Evolutionary conservation across 2,329 filamentous ascomycete genomes (phyloP).

Genomic region (Alternaria angustiovoidea): DNA sequence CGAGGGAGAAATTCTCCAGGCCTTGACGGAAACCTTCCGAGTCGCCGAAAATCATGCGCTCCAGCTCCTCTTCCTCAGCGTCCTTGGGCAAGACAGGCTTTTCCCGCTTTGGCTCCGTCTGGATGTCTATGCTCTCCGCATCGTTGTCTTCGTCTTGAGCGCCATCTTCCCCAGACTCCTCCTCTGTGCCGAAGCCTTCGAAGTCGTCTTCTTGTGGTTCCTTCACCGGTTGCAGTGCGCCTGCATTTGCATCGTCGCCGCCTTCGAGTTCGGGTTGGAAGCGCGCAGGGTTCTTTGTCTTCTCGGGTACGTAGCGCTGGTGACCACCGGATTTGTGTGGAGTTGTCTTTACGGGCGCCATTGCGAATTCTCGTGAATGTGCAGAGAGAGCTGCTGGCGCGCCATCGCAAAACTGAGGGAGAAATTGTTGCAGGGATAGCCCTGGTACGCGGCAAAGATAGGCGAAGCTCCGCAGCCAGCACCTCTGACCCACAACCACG

Average conservation of each 20-base stretch:
- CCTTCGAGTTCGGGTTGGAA: constrained; percentile 29
- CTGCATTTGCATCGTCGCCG: constrained; percentile 33
- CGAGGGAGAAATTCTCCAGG: constrained; percentile 67
- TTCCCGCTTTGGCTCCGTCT: constrained; percentile 33
- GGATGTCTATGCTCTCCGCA: constrained; percentile 31
- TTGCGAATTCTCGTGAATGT: constrained; percentile 26
- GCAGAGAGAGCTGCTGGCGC: constrained; percentile 21
- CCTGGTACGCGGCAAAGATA: constrained; percentile 22
- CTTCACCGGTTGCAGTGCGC: constrained; percentile 32
- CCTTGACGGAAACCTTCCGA: constrained; percentile 80
- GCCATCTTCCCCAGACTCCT: constrained; percentile 10
- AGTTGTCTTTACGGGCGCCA: constrained; percentile 39
- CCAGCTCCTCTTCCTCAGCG: constrained; percentile 82
- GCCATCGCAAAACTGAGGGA: constrained; percentile 33
- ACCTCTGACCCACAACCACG: not conserved
- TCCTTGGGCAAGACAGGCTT: constrained; percentile 69
- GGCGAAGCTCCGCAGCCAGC: constrained; percentile 28
- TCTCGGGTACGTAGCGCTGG: constrained; percentile 31
- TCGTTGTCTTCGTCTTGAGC: constrained; percentile 24
- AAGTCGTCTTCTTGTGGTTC: constrained; percentile 31
- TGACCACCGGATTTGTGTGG: constrained; percentile 32
- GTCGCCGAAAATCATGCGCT: constrained; percentile 88
- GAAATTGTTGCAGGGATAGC: constrained; percentile 46
- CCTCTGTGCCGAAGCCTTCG: constrained; percentile 36
- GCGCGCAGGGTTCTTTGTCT: constrained; percentile 17